phyloP scores from a whole-genome alignment of 2,329 filamentous ascomycete genomes.

The Phialocephala subalpina region DNA sequence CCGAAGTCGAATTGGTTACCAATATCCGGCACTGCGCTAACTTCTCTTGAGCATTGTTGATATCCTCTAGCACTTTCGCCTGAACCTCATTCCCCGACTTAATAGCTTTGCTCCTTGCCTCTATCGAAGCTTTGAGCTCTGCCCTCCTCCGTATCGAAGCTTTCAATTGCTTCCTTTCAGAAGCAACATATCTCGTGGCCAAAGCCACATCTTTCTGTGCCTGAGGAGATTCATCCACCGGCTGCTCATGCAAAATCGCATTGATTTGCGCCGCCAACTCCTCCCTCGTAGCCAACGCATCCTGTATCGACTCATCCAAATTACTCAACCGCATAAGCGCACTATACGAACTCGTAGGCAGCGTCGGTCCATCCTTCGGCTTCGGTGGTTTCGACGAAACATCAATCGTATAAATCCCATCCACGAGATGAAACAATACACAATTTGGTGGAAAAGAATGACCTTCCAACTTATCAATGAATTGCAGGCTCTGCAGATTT shows the following conservation, averaged over 20 bases:
- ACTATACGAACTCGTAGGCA: conserved; percentile 82
- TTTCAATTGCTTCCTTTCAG: conserved; percentile 72
- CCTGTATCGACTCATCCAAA: conserved; percentile 89
- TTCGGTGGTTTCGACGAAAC: conserved; percentile 55
- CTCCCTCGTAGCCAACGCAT: conserved; percentile 81
- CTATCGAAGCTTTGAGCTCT: conserved; percentile 73
- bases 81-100: conserved; percentile 67
- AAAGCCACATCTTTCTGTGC: conserved; percentile 59
- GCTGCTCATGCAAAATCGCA: conserved; percentile 54
- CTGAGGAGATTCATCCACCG: conserved; percentile 53
- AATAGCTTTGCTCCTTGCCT: conserved; percentile 73
- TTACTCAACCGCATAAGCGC: conserved; percentile 88
- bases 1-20: conserved; percentile 64
- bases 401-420: conserved; percentile 87
- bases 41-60: conserved; percentile 67
- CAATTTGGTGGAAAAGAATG: conserved; percentile 83
- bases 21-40: conserved; percentile 63
- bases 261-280: conserved; percentile 83
- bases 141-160: conserved; percentile 68
- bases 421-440: conserved; percentile 83
- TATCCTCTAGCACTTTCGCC: conserved; percentile 63
- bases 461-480: conserved; percentile 75
- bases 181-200: conserved; percentile 62
- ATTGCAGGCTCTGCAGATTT: conserved; percentile 77
- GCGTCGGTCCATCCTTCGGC: conserved; percentile 59